Evolutionary conservation across 805 yeast species (phyloP).

Genomic region (Wickerhamiella vanderwaltii): DNA sequence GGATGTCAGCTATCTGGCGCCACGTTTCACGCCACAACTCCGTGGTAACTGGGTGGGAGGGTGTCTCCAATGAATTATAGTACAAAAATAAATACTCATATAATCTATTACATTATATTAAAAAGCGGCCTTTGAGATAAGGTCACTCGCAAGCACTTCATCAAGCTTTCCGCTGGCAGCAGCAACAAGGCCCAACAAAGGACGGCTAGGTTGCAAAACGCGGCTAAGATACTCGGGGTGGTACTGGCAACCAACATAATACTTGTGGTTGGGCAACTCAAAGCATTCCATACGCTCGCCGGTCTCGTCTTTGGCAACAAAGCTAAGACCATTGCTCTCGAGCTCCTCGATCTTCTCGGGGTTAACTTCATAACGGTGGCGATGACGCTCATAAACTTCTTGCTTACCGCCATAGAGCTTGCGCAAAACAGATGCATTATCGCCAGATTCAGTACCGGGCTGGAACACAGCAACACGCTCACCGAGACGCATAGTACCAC

Average conservation of each 20-base stretch:
- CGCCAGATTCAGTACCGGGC: slow-evolving; percentile 38
- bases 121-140: slow-evolving; percentile 8
- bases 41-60: slow-evolving; percentile 1
- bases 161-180: slow-evolving; percentile 81
- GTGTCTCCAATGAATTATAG: background rate
- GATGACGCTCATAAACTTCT: slow-evolving; percentile 80
- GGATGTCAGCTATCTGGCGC: background rate
- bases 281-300: slow-evolving; percentile 88
- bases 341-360: slow-evolving; percentile 62
- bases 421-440: slow-evolving; percentile 60
- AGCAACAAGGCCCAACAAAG: slow-evolving; percentile 91
- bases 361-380: slow-evolving; percentile 96
- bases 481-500: slow-evolving; percentile 99
- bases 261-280: slow-evolving; percentile 79
- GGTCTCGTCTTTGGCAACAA: slow-evolving; percentile 87
- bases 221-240: slow-evolving; percentile 97
- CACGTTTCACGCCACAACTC: background rate
- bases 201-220: slow-evolving; percentile 92
- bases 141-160: slow-evolving; percentile 30
- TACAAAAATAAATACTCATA: background rate
- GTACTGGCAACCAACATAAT: slow-evolving; percentile 89
- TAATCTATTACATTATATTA: background rate
- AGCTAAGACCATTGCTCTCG: slow-evolving; percentile 68
- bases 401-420: slow-evolving; percentile 63
- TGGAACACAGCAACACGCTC: slow-evolving; percentile 79